Evolutionary conservation across 805 yeast genomes (phyloP), one percentile per base, ranked within the genome.

Genomic region (Candida dajiaensis): DNA sequence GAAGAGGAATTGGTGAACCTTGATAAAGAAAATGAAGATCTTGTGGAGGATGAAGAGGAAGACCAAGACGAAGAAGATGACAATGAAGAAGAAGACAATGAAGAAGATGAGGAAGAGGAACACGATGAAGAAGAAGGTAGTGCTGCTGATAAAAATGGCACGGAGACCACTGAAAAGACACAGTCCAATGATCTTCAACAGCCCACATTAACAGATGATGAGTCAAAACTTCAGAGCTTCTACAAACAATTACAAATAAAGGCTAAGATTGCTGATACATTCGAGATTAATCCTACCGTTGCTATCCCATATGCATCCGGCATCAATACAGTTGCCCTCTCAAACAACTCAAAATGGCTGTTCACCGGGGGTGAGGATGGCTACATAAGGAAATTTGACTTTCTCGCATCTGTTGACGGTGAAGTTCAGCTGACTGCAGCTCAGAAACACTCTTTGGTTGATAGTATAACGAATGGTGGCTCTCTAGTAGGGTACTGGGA

Each of bases 331-430:
- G 55, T 92, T 31, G 83, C 90, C 2, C 69, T 89, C 40, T 78
- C 95, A 1, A 79, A 77, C 56, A 95, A 95, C 6, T 83, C 89
- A 38, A 83, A 82, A 59, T 90, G 89, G 84, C 71, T 94, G 36
- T 84, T 90, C 57, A 83, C 96, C 1, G 99, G 99, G 19, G 98
- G 98, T 10, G 92, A 85, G 53, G 99, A 94, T 64, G 99, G 99
- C 5, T 87, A 81, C 57, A 85, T 94, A 29, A 72, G 99, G 41
- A 89, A 86, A 61, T 94, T 84, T 67, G 96, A 94, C 65, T 83
- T 94, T 51, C 74, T 82, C 36, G 84, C 83, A 29, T 85, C 97
- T 1, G 76, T 94, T 21, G 90, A 86, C 57, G 97, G 97, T 16
- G 85, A 85, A 54, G 71, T 84, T 7, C 92, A 94, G 6, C 70